Percentiles rank a stretch among this genome's conserved stretches.
phyloP scores from a whole-genome alignment of 345 rosid genomes.

The Geranium rotundifolium region DNA sequence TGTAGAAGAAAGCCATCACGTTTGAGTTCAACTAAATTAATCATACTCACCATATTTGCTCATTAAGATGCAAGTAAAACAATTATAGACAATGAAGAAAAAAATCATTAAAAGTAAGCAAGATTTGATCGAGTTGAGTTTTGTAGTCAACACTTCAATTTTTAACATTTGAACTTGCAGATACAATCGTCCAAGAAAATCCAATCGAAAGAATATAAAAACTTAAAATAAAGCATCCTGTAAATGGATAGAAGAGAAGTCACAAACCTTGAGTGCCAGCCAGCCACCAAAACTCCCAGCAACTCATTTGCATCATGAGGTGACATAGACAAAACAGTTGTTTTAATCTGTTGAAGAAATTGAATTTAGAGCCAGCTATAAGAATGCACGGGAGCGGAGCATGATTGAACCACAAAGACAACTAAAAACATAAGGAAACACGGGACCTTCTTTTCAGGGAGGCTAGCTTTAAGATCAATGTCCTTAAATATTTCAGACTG shows the following conservation, averaged over 20 bases:
- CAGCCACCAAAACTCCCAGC: slow-evolving; percentile 46
- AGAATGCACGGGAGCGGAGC: background rate
- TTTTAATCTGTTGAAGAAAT: slow-evolving; percentile 45
- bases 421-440: background rate
- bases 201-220: slow-evolving; percentile 4
- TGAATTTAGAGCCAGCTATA: background rate
- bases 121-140: background rate
- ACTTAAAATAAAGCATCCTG: background rate
- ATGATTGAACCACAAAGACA: slow-evolving; percentile 1
- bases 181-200: background rate
- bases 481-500: slow-evolving; percentile 30
- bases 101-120: background rate
- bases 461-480: slow-evolving; percentile 45
- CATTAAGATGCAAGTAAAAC: background rate
- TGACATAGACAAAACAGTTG: slow-evolving; percentile 52
- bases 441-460: slow-evolving; percentile 62
- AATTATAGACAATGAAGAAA: no score
- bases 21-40: slow-evolving; percentile 3
- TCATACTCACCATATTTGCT: background rate
- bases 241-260: slow-evolving; percentile 9
- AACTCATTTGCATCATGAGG: slow-evolving; percentile 52
- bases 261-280: slow-evolving; percentile 81
- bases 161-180: background rate
- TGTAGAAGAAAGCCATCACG: slow-evolving; percentile 22
- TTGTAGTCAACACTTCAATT: no score